Percentiles rank a stretch among this genome's conserved stretches.
Evolutionary conservation across 2,329 filamentous ascomycete genomes (phyloP).

Genomic region (Cryphonectria japonica): DNA sequence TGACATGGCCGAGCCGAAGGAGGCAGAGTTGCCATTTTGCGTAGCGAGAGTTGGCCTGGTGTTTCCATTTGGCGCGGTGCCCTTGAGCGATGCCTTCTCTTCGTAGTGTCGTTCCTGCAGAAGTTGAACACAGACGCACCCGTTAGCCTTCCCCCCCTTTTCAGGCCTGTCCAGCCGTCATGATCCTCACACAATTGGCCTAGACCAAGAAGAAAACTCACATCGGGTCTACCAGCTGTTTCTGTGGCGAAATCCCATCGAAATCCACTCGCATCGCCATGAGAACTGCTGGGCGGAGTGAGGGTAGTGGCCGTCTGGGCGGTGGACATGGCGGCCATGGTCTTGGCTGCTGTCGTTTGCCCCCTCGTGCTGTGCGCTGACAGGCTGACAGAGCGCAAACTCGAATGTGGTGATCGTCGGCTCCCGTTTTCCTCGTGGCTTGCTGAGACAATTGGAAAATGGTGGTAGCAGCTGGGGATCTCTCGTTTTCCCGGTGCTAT

Average conservation of each 20-base stretch:
- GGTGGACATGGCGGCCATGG: slow-evolving; percentile 59
- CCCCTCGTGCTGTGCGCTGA: slow-evolving; percentile 2
- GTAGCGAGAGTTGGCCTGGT: slow-evolving; percentile 26
- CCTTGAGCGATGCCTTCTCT: slow-evolving; percentile 25
- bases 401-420: slow-evolving; percentile 8
- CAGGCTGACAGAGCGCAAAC: background rate
- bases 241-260: slow-evolving; percentile 47
- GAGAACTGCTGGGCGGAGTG: slow-evolving; percentile 53
- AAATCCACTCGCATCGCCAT: slow-evolving; percentile 50
- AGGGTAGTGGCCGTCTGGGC: slow-evolving; percentile 52
- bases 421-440: slow-evolving; percentile 18
- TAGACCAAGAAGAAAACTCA: slow-evolving; percentile 36
- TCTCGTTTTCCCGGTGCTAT: background rate
- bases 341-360: slow-evolving; percentile 29
- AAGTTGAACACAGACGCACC: slow-evolving; percentile 4
- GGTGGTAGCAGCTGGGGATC: slow-evolving; percentile 10
- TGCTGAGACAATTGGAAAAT: slow-evolving; percentile 21
- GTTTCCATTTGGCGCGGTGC: slow-evolving; percentile 25
- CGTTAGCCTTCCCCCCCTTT: slow-evolving; percentile 13
- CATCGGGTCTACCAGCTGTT: slow-evolving; percentile 40
- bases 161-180: background rate
- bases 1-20: slow-evolving; percentile 20
- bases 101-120: slow-evolving; percentile 28
- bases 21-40: slow-evolving; percentile 29
- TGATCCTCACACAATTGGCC: slow-evolving; percentile 5